Base-by-base conservation (phyloP, 164 flowering plant species). In the grape (Vitis vinifera) region DNA sequence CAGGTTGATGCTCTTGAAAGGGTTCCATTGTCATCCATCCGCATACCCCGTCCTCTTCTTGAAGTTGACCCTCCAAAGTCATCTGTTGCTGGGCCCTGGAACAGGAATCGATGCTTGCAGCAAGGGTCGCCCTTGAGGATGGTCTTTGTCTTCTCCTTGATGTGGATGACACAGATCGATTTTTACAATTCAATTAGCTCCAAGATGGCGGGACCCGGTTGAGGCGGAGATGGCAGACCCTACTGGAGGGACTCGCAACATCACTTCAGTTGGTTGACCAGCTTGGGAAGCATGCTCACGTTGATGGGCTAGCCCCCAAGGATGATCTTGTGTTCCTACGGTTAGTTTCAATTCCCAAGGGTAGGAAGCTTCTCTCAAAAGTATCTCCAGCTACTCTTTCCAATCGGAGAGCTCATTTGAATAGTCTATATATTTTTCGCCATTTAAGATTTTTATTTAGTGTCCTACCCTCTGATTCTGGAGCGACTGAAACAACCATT, bases 1-100 rank as follows among this genome's bases (percentile, higher is more conserved):
- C 88, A 86, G 51, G 82, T 84, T 56, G 93, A 89, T 75, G 85
- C 93, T 58, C 84, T 84, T 62, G 89, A 89, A 60, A 81, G 89
- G 69, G 63, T 86, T 69, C 84, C 91, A 9, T 83, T 84, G 59
- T 82, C 91, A 56, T 87, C 91, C 2, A 79, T 89, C 48, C 84
- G 89, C 31, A 78, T 86, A 66, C 91, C 88, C 51, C 88, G 93
- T 2, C 89, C 91, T 27, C 88, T 89, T 63, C 84, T 87, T 67
- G 89, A 87, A 59, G 83, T 89, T 57, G 88, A 87, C 23, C 72
- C 85, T 30, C 78, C 85, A 23, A 74, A 73, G 56, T 72, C 84
- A 31, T 72, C 82, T 29, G 55, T 49, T 62, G 70, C 70, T 58
- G 76, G 77, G 86, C 88, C 12, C 75, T 88, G 49, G 92, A 87